A percentile compares a stretch with the other conserved stretches of the same genome.
These are phyloP conservation scores for Berberis vulgaris DNA, from an alignment of 164 flowering plant genomes.

Conservation along the genomic window DNA sequence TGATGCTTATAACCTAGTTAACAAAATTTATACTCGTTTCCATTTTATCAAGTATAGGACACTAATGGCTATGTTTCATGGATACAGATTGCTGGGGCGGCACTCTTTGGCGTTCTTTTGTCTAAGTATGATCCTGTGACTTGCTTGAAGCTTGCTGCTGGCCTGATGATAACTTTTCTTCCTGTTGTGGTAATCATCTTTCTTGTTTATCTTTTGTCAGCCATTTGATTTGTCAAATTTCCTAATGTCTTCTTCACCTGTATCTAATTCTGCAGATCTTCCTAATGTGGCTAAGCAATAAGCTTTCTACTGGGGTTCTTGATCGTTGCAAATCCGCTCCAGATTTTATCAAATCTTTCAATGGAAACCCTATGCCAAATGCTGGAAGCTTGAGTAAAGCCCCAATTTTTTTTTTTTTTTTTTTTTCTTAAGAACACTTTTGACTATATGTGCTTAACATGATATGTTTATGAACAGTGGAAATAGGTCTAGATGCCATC, in stretches of 20 bases:
- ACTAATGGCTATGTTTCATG: background rate
- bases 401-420: background rate
- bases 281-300: conserved; percentile 78
- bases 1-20: background rate
- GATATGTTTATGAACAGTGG: conserved; percentile 30
- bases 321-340: conserved; percentile 57
- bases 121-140: conserved; percentile 84
- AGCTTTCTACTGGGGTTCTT: conserved; percentile 85
- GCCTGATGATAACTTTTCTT: conserved; percentile 61
- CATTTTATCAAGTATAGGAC: too few species aligned
- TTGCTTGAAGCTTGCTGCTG: conserved; percentile 85
- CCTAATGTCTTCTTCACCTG: background rate
- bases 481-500: conserved; percentile 53
- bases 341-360: conserved; percentile 23
- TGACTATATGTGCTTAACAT: background rate
- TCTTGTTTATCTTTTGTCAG: background rate
- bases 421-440: background rate
- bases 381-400: conserved; percentile 36
- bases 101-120: conserved; percentile 81
- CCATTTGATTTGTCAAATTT: background rate
- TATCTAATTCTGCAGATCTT: conserved; percentile 29
- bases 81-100: conserved; percentile 85
- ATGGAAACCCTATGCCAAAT: conserved; percentile 19
- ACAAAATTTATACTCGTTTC: too few species aligned
- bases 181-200: conserved; percentile 66